A percentile compares a stretch with the other conserved stretches of the same genome.
These are phyloP conservation scores for Lyophyllum shimeji DNA, from an alignment of 768 basidiomycete species.

Conservation along the genomic window DNA sequence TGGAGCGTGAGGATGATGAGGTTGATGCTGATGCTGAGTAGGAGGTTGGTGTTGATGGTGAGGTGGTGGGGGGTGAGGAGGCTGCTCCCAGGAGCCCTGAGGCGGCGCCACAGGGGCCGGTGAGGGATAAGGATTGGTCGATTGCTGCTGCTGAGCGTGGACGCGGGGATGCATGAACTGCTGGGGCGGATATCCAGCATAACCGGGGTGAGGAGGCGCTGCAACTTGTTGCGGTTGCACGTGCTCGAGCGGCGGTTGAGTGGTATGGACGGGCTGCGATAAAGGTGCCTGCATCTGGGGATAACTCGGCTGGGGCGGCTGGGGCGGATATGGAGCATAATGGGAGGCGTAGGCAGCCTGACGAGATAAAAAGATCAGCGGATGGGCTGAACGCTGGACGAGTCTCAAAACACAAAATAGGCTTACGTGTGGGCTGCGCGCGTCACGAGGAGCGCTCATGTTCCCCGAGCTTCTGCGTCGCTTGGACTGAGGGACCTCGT, in stretches of 20 bases:
- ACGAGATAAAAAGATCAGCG: slow-evolving; percentile 2
- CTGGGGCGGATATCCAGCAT: slow-evolving; percentile 31
- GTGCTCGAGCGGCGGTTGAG: slow-evolving; percentile 41
- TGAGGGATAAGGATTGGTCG: slow-evolving; percentile 46
- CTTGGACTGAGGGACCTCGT: slow-evolving; percentile 40
- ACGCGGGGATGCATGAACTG: slow-evolving; percentile 31
- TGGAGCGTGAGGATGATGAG: slow-evolving; percentile 14
- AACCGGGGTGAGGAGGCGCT: slow-evolving; percentile 33
- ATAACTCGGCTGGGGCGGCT: slow-evolving; percentile 32
- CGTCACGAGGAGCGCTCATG: slow-evolving; percentile 40
- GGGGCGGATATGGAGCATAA: slow-evolving; percentile 41
- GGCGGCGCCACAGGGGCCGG: slow-evolving; percentile 40
- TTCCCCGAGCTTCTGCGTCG: slow-evolving; percentile 40
- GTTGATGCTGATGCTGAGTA: slow-evolving; percentile 20
- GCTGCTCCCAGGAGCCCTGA: slow-evolving; percentile 40
- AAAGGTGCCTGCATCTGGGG: slow-evolving; percentile 30
- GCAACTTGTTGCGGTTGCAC: slow-evolving; percentile 38
- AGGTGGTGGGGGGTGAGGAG: slow-evolving; percentile 25
- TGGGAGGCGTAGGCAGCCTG: slow-evolving; percentile 42
- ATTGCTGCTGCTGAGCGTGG: slow-evolving; percentile 34
- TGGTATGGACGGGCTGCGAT: slow-evolving; percentile 24
- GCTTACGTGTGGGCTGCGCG: slow-evolving; percentile 52
- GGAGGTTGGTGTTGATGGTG: slow-evolving; percentile 23
- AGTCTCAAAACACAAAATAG: slow-evolving; percentile 5
- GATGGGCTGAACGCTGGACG: slow-evolving; percentile 4